phyloP scores from a whole-genome alignment of 305 asterid genomes.

The Fraxinus angustifolia region DNA sequence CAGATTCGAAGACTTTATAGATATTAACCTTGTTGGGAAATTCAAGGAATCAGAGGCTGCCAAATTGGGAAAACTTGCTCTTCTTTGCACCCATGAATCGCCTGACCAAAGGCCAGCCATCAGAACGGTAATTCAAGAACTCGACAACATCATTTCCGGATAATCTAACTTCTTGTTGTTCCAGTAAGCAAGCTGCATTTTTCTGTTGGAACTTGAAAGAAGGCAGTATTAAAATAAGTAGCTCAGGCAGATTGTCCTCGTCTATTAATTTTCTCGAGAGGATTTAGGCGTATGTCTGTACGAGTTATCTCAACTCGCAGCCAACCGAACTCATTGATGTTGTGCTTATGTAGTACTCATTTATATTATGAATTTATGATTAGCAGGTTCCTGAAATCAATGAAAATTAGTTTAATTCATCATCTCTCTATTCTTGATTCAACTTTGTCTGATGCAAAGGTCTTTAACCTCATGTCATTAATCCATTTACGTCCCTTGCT shows the following conservation, averaged over 20 bases:
- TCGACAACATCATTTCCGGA: conserved; percentile 32
- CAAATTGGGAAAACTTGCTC: conserved; percentile 74
- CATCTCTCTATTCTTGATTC: not conserved
- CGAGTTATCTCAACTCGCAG: conserved; percentile 25
- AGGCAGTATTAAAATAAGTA: conserved; percentile 1
- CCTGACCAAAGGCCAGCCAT: conserved; percentile 68
- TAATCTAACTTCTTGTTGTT: conserved; percentile 24
- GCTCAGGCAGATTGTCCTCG: not conserved
- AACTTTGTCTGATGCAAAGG: not conserved
- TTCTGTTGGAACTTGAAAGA: conserved; percentile 9
- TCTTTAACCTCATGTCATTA: not conserved
- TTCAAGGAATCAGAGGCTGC: conserved; percentile 74
- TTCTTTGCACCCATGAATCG: conserved; percentile 72
- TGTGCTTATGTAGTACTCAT: conserved; percentile 22
- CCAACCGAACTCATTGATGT: conserved; percentile 15
- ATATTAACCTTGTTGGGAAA: conserved; percentile 57
- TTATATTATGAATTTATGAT: conserved; percentile 22
- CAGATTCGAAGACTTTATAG: conserved; percentile 66
- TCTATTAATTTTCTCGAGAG: not conserved
- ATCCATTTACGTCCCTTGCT: not conserved
- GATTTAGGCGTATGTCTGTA: conserved; percentile 1
- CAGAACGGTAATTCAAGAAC: conserved; percentile 57
- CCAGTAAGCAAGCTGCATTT: not conserved
- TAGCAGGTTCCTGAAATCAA: conserved; percentile 1
- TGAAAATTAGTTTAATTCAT: not conserved